Conservation (phyloP, 331 rosid genomes). For the Pyrus hybrid region DNA sequence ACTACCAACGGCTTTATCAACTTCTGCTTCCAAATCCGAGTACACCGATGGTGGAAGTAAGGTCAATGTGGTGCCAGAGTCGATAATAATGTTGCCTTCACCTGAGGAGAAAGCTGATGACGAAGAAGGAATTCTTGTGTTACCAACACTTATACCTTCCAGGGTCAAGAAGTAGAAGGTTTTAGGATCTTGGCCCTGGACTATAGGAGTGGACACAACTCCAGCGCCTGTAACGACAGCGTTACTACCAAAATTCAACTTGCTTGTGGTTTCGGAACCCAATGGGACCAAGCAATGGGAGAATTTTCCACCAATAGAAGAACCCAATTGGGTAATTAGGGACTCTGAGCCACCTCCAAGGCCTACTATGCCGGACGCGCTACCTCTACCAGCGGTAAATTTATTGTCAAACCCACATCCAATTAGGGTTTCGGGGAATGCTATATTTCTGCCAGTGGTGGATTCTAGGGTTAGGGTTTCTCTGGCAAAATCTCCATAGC, state of each 20-base stretch:
- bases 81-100: slow-evolving; percentile 39
- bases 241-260: background rate
- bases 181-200: background rate
- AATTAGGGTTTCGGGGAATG: background rate
- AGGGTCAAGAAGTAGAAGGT: slow-evolving; percentile 22
- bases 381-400: slow-evolving; percentile 1
- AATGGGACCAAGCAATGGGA: slow-evolving; percentile 42
- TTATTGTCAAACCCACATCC: slow-evolving; percentile 42
- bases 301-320: slow-evolving; percentile 27
- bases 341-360: slow-evolving; percentile 34
- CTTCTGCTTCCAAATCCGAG: slow-evolving; percentile 1
- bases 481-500: slow-evolving; percentile 17
- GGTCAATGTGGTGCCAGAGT: slow-evolving; percentile 52
- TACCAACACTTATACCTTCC: slow-evolving; percentile 32
- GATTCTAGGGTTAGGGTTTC: slow-evolving; percentile 33
- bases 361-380: slow-evolving; percentile 35
- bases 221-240: background rate
- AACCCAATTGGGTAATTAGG: slow-evolving; percentile 25
- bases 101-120: background rate
- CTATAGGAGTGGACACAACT: background rate
- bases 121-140: background rate
- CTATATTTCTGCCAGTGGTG: background rate
- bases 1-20: background rate
- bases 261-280: background rate
- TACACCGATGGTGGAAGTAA: background rate